Conservation (phyloP, 805 yeast genomes). For the Wickerhamiella sergipiensis region DNA sequence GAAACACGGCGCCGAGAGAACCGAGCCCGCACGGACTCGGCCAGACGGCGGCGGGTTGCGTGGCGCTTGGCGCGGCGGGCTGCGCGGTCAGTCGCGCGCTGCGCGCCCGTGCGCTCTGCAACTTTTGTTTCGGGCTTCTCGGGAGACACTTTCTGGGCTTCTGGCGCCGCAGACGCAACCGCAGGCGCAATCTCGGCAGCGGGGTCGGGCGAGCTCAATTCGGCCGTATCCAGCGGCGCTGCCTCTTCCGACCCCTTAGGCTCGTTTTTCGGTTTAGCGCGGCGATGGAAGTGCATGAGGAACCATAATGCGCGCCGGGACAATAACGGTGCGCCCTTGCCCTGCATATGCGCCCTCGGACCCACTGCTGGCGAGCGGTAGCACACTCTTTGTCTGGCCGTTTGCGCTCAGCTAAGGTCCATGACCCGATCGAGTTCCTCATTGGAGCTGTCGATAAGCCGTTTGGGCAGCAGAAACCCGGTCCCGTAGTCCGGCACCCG, state of each 20-base stretch:
- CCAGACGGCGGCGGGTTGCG: background rate
- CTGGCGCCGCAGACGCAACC: no score
- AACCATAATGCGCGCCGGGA: no score
- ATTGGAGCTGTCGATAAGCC: background rate
- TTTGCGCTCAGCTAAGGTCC: background rate
- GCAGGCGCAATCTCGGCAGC: no score
- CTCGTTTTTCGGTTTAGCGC: no score
- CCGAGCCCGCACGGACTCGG: background rate
- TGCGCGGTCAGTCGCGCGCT: background rate
- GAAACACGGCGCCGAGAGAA: background rate
- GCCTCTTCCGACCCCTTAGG: no score
- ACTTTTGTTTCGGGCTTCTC: background rate
- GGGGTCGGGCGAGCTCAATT: no score
- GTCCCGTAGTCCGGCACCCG: constrained; percentile 6
- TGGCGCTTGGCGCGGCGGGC: background rate
- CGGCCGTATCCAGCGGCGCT: no score
- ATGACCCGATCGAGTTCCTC: background rate
- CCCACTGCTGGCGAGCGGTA: no score
- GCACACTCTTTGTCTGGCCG: no score
- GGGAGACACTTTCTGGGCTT: background rate
- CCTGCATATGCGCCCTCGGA: no score
- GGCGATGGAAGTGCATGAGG: no score
- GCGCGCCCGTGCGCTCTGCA: background rate
- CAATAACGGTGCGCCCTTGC: no score
- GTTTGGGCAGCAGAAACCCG: constrained; percentile 1